These are phyloP conservation scores for Podaxis sp. DNA, from an alignment of 768 basidiomycete species.

Conservation along the genomic window DNA sequence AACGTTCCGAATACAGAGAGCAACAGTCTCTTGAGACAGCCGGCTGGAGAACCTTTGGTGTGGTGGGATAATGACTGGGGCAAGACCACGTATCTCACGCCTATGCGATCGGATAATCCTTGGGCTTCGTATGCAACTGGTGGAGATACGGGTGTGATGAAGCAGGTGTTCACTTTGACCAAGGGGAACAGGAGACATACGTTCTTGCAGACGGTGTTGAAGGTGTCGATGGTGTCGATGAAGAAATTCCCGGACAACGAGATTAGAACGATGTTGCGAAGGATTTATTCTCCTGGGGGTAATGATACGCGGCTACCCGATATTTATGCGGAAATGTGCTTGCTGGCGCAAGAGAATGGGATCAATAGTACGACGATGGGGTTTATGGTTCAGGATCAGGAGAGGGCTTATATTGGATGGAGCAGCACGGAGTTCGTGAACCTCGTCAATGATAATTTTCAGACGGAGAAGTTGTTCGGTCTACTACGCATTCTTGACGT, in stretches of 20 bases:
- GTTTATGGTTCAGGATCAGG: constrained; percentile 10
- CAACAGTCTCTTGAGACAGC: neutral
- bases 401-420: neutral
- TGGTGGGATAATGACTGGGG: constrained; percentile 18
- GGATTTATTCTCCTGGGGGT: constrained; percentile 12
- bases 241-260: constrained; percentile 12
- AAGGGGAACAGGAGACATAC: constrained; percentile 19
- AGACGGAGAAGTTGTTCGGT: neutral
- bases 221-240: constrained; percentile 14
- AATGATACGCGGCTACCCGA: neutral
- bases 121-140: constrained; percentile 14
- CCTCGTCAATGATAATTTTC: neutral
- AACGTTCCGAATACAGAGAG: constrained; percentile 11
- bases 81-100: constrained; percentile 8
- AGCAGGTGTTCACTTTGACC: constrained; percentile 23
- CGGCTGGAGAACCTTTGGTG: constrained; percentile 15
- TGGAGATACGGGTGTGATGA: constrained; percentile 21
- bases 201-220: constrained; percentile 19
- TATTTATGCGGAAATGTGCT: constrained; percentile 7
- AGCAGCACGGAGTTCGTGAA: constrained; percentile 16
- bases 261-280: constrained; percentile 15
- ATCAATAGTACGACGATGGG: constrained; percentile 13
- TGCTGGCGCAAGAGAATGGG: constrained; percentile 12
- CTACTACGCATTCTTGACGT: constrained; percentile 5
- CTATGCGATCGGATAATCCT: constrained; percentile 18